A percentile compares a stretch with the other conserved stretches of the same genome.
Conservation (phyloP, 176 grass and related monocot species). For the Aegilops bicornis region DNA sequence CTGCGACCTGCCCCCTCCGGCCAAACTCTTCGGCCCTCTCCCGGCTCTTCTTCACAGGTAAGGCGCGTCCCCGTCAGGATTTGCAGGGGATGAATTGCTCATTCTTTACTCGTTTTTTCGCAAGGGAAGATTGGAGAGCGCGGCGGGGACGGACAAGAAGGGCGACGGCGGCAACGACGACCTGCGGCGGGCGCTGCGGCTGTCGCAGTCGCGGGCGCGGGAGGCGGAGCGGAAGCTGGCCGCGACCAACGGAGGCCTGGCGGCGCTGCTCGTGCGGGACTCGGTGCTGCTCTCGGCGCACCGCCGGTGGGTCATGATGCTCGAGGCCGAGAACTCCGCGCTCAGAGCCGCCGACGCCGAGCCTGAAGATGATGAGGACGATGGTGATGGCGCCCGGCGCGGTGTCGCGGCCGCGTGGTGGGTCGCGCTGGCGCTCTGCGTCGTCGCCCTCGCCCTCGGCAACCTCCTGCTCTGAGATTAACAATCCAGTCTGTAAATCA, state of each 20-base stretch:
- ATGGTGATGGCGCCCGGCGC: not conserved
- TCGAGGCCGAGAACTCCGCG: slow-evolving; percentile 69
- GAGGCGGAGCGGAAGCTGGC: slow-evolving; percentile 68
- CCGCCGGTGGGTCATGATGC: slow-evolving; percentile 72
- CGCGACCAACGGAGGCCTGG: slow-evolving; percentile 51
- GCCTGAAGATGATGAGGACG: not conserved
- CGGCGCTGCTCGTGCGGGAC: slow-evolving; percentile 61
- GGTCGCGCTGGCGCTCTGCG: slow-evolving; percentile 70
- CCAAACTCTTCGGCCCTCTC: slow-evolving; percentile 71
- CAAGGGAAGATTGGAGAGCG: slow-evolving; percentile 28
- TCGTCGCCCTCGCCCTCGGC: slow-evolving; percentile 68
- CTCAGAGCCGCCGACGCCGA: slow-evolving; percentile 9
- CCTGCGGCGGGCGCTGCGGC: slow-evolving; percentile 69
- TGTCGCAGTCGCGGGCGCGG: slow-evolving; percentile 91
- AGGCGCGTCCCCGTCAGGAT: not conserved
- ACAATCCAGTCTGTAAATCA: too few relatives aligned
- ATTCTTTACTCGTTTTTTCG: not conserved
- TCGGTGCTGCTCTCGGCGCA: slow-evolving; percentile 74
- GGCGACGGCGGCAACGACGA: not conserved
- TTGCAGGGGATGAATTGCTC: too few relatives aligned
- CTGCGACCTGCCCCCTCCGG: slow-evolving; percentile 87
- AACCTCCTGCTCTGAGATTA: too few relatives aligned
- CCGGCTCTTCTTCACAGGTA: slow-evolving; percentile 21
- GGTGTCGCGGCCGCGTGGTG: slow-evolving; percentile 47
- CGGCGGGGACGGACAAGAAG: slow-evolving; percentile 3